phyloP scores from a whole-genome alignment of 225 moss, liverwort and hornwort species.

The Asterella californica region DNA sequence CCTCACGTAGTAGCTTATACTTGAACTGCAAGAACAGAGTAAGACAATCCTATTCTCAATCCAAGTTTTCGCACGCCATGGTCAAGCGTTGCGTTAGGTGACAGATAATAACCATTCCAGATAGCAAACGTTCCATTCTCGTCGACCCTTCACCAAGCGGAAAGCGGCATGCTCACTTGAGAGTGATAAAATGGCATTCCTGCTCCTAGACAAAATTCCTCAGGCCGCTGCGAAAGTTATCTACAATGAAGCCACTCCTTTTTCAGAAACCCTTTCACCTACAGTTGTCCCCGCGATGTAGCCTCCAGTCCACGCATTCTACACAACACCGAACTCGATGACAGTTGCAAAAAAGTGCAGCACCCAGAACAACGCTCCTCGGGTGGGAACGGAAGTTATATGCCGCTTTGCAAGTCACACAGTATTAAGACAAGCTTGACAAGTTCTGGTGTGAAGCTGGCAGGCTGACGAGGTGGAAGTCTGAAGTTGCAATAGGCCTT shows the following conservation, averaged over 20 bases:
- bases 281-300: conserved; percentile 71
- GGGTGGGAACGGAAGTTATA: neutral
- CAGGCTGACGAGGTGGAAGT: neutral
- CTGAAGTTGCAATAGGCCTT: neutral
- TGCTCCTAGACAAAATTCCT: no score
- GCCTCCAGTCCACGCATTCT: conserved; percentile 98
- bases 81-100: no score
- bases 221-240: neutral
- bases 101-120: no score
- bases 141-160: no score
- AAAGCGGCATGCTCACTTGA: no score
- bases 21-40: no score
- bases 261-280: conserved; percentile 21
- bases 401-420: neutral
- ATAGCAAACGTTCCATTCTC: no score
- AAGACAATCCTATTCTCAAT: no score
- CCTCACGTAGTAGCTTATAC: no score
- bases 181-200: no score
- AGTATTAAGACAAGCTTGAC: neutral
- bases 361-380: neutral
- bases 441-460: neutral
- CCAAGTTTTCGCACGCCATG: no score
- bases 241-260: neutral
- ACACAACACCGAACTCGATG: neutral
- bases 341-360: neutral